Evolutionary conservation across 306 rosid species (phyloP).

Genomic region (Astragalus glycyphyllos): DNA sequence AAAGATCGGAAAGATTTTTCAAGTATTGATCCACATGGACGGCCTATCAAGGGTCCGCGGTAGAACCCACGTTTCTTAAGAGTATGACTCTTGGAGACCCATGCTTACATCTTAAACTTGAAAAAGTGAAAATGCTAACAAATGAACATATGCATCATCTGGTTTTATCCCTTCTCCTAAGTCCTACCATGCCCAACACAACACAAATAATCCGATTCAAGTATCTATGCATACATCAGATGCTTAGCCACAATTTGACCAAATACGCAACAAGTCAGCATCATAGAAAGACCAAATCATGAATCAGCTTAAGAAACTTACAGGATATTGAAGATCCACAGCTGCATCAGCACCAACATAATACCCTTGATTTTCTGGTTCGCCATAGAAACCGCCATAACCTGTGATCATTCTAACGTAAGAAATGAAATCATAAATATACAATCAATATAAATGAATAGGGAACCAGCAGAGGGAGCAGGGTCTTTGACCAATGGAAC

Average conservation of each 20-base stretch:
- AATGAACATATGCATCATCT: conserved; percentile 25
- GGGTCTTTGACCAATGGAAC: conserved; percentile 30
- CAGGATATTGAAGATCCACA: conserved; percentile 70
- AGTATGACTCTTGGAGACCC: background rate
- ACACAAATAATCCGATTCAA: conserved; percentile 23
- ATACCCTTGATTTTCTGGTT: conserved; percentile 68
- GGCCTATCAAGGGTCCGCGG: no score
- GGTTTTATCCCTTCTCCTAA: background rate
- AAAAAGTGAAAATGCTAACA: conserved; percentile 23
- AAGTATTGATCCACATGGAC: no score
- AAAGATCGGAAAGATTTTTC: no score
- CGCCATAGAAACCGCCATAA: conserved; percentile 67
- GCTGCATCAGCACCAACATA: conserved; percentile 64
- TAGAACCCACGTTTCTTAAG: background rate
- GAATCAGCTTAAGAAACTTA: conserved; percentile 47
- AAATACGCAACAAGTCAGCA: conserved; percentile 36
- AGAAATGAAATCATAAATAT: conserved; percentile 52
- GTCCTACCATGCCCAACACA: background rate
- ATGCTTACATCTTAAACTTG: background rate
- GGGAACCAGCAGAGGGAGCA: conserved; percentile 20
- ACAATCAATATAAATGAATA: conserved; percentile 35
- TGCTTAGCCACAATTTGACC: conserved; percentile 11
- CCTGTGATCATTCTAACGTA: conserved; percentile 70
- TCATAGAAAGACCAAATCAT: conserved; percentile 9
- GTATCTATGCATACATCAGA: background rate